Evolutionary conservation across 495 filamentous ascomycete species (phyloP).

Genomic region (Hypoxylon lenormandii): DNA sequence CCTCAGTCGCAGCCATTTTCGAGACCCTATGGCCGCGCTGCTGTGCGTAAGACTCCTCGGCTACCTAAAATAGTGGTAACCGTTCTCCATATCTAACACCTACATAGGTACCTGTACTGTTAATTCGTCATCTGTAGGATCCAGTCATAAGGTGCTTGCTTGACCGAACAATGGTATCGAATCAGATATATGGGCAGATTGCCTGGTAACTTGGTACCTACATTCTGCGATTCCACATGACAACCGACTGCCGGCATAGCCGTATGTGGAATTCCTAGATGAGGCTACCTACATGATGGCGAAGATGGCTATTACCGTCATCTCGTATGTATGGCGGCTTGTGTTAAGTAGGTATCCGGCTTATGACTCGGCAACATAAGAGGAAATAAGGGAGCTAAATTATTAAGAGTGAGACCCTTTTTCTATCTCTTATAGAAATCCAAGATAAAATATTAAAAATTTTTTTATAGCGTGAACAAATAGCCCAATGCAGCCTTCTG

Average conservation of each 20-base stretch:
- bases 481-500: constrained; percentile 11
- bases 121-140: constrained; percentile 1
- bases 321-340: too few relatives aligned
- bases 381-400: too few relatives aligned
- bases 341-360: too few relatives aligned
- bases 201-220: neutral
- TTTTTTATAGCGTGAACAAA: constrained; percentile 7
- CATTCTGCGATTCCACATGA: constrained; percentile 29
- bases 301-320: neutral
- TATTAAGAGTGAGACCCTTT: neutral
- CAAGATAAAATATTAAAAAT: constrained; percentile 9
- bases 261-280: constrained; percentile 21
- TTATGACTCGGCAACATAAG: too few relatives aligned
- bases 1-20: neutral
- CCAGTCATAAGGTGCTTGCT: constrained; percentile 22
- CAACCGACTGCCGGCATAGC: constrained; percentile 26
- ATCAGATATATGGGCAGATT: constrained; percentile 24
- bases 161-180: constrained; percentile 30
- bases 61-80: neutral
- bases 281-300: constrained; percentile 19
- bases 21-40: neutral
- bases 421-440: neutral
- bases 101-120: too few relatives aligned
- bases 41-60: constrained; percentile 20
- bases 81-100: constrained; percentile 9